Base-by-base conservation (phyloP, 2,329 filamentous ascomycete genomes). In the Aspergillus neotritici region DNA sequence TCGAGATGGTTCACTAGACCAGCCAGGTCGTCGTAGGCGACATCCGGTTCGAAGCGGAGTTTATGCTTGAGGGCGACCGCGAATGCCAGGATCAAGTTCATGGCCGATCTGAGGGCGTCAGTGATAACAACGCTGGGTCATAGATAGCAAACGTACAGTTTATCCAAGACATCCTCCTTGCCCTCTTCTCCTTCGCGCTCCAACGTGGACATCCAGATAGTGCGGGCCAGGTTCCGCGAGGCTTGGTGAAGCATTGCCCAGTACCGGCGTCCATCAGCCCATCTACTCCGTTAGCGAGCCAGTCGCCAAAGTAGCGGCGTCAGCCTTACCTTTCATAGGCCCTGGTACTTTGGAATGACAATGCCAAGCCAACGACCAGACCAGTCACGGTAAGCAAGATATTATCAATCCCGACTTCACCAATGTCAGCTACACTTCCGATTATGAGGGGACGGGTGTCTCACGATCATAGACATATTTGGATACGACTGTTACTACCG, bases 41-140 rank as follows among this genome's bases (percentile, higher is more conserved):
- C 80, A 55, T 86, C 87, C 1, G 87, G 87, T 62, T 94, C 87
- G 62, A 91, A 91, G 28, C 87, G 85, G 25, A 94, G 77, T 56
- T 82, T 83, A 67, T 93, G 87, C 69, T 91, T 91, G 46, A 94
- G 73, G 2, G 87, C 70, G 13, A 86, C 74, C 12, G 86, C 77
- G 55, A 86, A 93, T 2, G 86, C 84, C 17, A 87, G 77, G 50
- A 93, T 75, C 5, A 93, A 74, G 62, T 93, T 91, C 64, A 93
- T 78, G 5, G 81, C 81, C 12, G 82, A 82, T 32, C 57, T 62
- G 30, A 8, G 8, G 4, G 4, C 14, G 46, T 62, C 37, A 61
- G 50, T 16, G 37, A 25, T 5, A 25, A 25, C 21, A 3, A 25
- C 4, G 3, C 3, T 9, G 2, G 3, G 9, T 25, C 2, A 3